phyloP scores from a whole-genome alignment of 441 rosid species.

The Corymbia calophylla region DNA sequence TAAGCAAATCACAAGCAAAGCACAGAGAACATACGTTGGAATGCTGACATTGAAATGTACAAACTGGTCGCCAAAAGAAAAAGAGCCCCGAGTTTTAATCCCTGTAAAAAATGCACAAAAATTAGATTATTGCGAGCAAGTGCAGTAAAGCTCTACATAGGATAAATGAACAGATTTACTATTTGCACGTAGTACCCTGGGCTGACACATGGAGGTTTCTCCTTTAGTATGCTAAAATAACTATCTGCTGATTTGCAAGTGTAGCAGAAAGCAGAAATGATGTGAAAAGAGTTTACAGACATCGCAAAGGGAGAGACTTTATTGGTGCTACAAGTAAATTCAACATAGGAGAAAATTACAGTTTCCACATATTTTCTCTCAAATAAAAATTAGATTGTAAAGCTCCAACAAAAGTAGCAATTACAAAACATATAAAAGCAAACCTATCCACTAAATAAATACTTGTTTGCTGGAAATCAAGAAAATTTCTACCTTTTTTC shows the following conservation, averaged over 20 bases:
- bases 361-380: background rate
- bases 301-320: background rate
- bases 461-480: background rate
- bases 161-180: background rate
- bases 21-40: slow-evolving; percentile 46
- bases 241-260: background rate
- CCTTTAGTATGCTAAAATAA: background rate
- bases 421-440: background rate
- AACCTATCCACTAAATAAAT: background rate
- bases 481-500: slow-evolving; percentile 69
- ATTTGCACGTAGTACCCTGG: background rate
- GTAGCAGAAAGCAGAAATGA: background rate
- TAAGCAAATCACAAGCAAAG: background rate
- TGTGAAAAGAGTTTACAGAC: background rate
- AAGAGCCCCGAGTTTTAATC: slow-evolving; percentile 60
- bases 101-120: slow-evolving; percentile 29
- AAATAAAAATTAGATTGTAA: background rate
- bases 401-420: background rate
- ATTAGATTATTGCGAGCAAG: background rate
- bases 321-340: background rate
- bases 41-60: slow-evolving; percentile 89
- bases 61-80: slow-evolving; percentile 70
- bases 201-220: background rate
- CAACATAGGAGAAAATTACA: background rate
- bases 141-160: background rate